phyloP scores from a whole-genome alignment of 2,329 filamentous ascomycete species.

The Rhynchosporium graminicola region DNA sequence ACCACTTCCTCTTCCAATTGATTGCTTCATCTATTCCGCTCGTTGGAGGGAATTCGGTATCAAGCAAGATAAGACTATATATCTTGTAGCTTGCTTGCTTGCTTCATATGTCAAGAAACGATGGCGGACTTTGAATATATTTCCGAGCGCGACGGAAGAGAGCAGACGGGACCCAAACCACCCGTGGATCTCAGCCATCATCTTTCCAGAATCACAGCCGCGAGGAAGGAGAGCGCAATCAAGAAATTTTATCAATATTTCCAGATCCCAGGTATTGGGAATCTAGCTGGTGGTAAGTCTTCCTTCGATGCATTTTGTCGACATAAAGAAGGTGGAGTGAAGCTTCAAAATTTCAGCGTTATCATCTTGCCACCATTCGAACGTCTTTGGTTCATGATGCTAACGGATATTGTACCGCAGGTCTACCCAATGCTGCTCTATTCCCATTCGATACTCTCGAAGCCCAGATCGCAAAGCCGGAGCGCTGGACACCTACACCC shows the following conservation, averaged over 20 bases:
- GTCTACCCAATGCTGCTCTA: constrained; percentile 76
- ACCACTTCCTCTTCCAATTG: not conserved
- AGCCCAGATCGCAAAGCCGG: constrained; percentile 72
- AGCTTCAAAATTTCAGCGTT: not conserved
- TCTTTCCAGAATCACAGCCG: constrained; percentile 68
- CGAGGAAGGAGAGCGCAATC: constrained; percentile 64
- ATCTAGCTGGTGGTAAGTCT: constrained; percentile 60
- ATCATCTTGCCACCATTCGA: constrained; percentile 4
- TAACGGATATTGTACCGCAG: constrained; percentile 40
- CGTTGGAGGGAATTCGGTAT: not conserved
- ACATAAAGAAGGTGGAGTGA: constrained; percentile 14
- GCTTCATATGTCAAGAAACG: not conserved
- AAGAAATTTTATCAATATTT: constrained; percentile 91
- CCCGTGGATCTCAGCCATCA: constrained; percentile 81
- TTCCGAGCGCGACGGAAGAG: constrained; percentile 20
- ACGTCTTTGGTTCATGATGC: constrained; percentile 9
- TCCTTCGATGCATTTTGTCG: constrained; percentile 1
- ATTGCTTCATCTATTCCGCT: not conserved
- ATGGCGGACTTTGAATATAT: constrained; percentile 38
- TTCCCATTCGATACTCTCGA: constrained; percentile 93
- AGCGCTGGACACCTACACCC: constrained; percentile 71
- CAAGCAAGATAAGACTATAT: not conserved
- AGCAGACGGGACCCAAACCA: constrained; percentile 27
- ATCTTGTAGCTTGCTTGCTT: not conserved
- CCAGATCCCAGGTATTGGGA: constrained; percentile 59